Evolutionary conservation across 2,329 filamentous ascomycete species (phyloP), one percentile per base, ranked within the genome.

Genomic region (Epichloe sylvatica): DNA sequence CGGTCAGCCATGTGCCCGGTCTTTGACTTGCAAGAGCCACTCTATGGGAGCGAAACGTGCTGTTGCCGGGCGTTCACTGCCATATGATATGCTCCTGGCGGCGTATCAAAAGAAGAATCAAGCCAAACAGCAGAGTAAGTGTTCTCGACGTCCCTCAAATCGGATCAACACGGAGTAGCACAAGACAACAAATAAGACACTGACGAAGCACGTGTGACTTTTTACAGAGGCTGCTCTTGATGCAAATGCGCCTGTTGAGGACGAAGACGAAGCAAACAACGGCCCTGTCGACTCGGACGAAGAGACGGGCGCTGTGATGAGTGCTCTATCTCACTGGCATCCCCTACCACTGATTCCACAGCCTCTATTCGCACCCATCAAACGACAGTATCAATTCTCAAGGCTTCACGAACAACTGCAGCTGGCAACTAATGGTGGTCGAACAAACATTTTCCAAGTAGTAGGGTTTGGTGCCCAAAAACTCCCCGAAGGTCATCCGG

Each of bases 81-180:
- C 90, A 1, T 96, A 96, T 62, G 89, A 95, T 65, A 92, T 94
- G 83, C 72, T 96, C 38, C 75, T 96, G 37, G 82, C 85, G 13
- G 83, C 84, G 7, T 92, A 92, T 61, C 86, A 92, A 66, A 96
- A 97, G 76, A 97, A 96, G 74, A 98, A 98, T 60, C 92, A 97
- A 66, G 92, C 92, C 21, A 94, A 95, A 62, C 87, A 95, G 70
- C 92, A 97, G 67, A 94, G 87, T 90, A 74, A 69, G 83, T 76
- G 41, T 39, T 25, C 17, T 6, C 13, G 13, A 7, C 19, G 15
- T 39, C 33, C 13, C 3, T 23, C 23, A 45, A 21, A 23, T 36
- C 19, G 40, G 6, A 37, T 11, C 15, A 19, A 21, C 4, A 4
- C 11, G 17, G 7, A 13, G 21, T 12, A 15, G 12, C 15, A 19